Conservation (phyloP, 2,329 filamentous ascomycete species). For the Colletotrichum plurivorum region DNA sequence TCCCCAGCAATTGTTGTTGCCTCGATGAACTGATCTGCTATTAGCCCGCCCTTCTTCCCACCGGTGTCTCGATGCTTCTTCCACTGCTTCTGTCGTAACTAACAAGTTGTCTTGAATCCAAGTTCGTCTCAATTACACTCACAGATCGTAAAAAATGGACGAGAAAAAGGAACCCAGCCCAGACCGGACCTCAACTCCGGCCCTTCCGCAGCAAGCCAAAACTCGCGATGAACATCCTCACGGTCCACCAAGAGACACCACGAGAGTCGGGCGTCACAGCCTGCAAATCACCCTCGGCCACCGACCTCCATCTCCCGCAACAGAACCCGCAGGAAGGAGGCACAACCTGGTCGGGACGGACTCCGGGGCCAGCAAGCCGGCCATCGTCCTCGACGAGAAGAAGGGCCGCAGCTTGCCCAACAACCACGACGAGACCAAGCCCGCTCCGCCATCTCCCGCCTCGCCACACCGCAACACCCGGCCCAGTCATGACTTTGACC, state of each 20-base stretch:
- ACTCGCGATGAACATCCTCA: not conserved
- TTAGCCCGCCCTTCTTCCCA: not conserved
- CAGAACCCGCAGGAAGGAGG: not conserved
- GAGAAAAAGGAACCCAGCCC: conserved; percentile 9
- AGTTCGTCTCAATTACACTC: not conserved
- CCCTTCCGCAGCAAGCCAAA: conserved; percentile 4
- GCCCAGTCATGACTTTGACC: conserved; percentile 37
- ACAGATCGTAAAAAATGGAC: not conserved
- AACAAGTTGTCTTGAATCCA: not conserved
- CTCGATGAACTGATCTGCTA: not conserved
- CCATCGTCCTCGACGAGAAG: conserved; percentile 12
- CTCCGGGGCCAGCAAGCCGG: not conserved
- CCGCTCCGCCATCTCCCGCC: not conserved
- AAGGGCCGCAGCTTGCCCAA: conserved; percentile 9
- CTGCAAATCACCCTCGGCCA: conserved; percentile 19
- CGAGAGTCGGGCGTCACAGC: conserved; percentile 29
- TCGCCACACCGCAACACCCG: conserved; percentile 4
- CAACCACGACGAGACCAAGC: not conserved
- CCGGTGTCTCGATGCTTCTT: no score
- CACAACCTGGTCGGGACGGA: not conserved
- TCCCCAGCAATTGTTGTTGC: not conserved
- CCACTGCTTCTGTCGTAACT: not conserved
- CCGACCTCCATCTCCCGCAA: not conserved
- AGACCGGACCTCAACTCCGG: not conserved
- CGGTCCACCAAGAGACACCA: not conserved